phyloP scores from a whole-genome alignment of 139 green algal species.

The Picochlorum sp. region DNA sequence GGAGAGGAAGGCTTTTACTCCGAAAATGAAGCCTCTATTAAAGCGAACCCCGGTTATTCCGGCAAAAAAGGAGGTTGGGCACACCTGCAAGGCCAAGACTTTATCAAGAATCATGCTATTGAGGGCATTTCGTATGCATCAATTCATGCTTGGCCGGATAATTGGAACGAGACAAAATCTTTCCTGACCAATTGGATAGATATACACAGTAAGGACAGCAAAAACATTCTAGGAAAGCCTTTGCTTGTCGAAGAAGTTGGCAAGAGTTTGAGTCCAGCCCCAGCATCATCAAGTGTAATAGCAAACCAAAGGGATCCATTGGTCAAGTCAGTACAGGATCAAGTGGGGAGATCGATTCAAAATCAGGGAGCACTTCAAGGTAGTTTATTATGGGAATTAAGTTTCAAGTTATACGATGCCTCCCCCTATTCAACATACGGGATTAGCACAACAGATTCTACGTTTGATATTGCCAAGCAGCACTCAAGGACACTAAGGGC shows the following conservation, averaged over 20 bases:
- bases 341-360: not conserved
- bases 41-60: conserved; percentile 16
- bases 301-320: not conserved
- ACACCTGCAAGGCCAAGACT: conserved; percentile 36
- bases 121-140: conserved; percentile 41
- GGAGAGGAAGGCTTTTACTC: conserved; percentile 48
- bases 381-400: not conserved
- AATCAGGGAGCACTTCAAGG: not conserved
- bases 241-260: conserved; percentile 66
- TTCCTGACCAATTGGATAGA: conserved; percentile 20
- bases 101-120: conserved; percentile 19
- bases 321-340: not conserved
- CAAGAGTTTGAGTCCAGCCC: no score
- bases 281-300: no score
- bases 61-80: conserved; percentile 17
- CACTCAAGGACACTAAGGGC: no score
- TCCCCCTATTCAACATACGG: not conserved
- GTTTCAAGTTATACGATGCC: not conserved
- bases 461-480: no score
- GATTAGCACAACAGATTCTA: conserved; percentile 6
- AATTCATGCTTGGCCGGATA: conserved; percentile 46
- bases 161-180: no score
- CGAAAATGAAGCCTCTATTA: not conserved
- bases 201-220: conserved; percentile 17
- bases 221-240: conserved; percentile 45